Conservation (phyloP, 768 basidiomycete species). For the Russula griseocarnosa region DNA sequence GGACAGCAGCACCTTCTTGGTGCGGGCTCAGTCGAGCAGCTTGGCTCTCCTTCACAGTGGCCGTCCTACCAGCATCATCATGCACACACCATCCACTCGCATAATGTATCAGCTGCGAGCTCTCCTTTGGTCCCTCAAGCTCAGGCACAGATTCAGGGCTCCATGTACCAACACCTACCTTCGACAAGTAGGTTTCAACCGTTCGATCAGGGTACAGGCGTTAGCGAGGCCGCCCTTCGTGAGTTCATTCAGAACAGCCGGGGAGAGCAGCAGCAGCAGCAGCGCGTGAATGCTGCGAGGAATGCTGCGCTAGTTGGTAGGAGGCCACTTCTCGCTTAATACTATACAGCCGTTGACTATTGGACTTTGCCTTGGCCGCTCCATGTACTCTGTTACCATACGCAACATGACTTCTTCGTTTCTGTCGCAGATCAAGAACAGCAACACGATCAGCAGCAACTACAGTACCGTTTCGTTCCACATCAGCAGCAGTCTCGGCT, state of each 20-base stretch:
- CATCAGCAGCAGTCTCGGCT: conserved; percentile 24
- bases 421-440: conserved; percentile 35
- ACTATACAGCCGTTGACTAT: conserved; percentile 32
- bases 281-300: conserved; percentile 32
- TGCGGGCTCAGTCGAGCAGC: conserved; percentile 36
- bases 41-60: conserved; percentile 46
- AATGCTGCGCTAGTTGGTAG: conserved; percentile 43
- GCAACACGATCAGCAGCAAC: conserved; percentile 34
- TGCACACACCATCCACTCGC: conserved; percentile 41
- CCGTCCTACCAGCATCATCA: conserved; percentile 41
- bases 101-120: conserved; percentile 39
- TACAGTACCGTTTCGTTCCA: conserved; percentile 34
- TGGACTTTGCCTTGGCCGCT: conserved; percentile 20
- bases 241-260: conserved; percentile 72
- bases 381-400: conserved; percentile 31
- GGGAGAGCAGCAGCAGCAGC: conserved; percentile 46
- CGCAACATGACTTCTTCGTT: conserved; percentile 29
- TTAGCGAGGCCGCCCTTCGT: conserved; percentile 74
- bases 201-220: conserved; percentile 44
- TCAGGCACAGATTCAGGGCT: conserved; percentile 39
- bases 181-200: conserved; percentile 49
- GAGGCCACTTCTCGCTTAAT: conserved; percentile 45
- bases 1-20: conserved; percentile 42
- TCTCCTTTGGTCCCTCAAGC: conserved; percentile 50
- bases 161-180: conserved; percentile 35